Conservation (phyloP, 495 filamentous ascomycete genomes). For the Pyrenopolyporus hunteri region DNA sequence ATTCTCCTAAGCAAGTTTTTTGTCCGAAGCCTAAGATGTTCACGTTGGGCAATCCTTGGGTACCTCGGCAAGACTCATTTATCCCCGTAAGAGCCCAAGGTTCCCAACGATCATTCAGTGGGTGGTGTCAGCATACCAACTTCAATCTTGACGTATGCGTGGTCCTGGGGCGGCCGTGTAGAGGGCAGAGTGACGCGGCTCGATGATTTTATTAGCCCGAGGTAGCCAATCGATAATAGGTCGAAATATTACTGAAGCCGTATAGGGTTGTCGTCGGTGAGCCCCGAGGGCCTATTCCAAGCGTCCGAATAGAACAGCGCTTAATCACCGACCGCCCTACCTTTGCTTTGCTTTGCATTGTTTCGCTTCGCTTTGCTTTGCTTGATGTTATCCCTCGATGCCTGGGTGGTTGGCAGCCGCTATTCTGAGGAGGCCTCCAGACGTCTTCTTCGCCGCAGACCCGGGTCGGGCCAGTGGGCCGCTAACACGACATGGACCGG, state of each 20-base stretch:
- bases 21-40: background rate
- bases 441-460: slow-evolving; percentile 23
- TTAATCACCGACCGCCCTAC: slow-evolving; percentile 11
- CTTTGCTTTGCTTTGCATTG: background rate
- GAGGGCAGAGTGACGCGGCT: slow-evolving; percentile 11
- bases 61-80: slow-evolving; percentile 1
- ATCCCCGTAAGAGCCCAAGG: slow-evolving; percentile 11
- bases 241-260: slow-evolving; percentile 9
- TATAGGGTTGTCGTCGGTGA: slow-evolving; percentile 8
- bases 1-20: background rate
- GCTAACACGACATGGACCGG: slow-evolving; percentile 24
- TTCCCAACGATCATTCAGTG: background rate
- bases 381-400: background rate
- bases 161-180: background rate
- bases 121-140: background rate
- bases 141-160: slow-evolving; percentile 9
- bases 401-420: background rate
- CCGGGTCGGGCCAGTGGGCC: slow-evolving; percentile 30
- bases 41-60: slow-evolving; percentile 9
- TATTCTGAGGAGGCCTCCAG: slow-evolving; percentile 23
- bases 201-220: background rate
- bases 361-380: background rate
- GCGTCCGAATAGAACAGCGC: background rate
- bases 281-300: background rate
- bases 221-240: slow-evolving; percentile 12